phyloP scores from a whole-genome alignment of 805 yeast species.

The Myxozyma monticola region DNA sequence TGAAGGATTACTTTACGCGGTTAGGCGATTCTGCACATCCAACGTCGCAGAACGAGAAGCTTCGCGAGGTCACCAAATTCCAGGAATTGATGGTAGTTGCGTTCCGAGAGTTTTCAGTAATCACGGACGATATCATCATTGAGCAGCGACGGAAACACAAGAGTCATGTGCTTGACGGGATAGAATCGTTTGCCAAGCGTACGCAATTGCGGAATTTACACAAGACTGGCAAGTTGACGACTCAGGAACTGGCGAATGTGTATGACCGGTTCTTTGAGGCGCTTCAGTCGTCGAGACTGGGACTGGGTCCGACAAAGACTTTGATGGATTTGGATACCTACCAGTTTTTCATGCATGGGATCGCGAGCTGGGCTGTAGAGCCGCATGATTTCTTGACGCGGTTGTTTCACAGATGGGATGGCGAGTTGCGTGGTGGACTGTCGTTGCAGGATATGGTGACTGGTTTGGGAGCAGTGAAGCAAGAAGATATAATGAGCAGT shows the following conservation, averaged over 20 bases:
- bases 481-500: slow-evolving; percentile 72
- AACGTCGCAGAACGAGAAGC: slow-evolving; percentile 60
- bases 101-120: slow-evolving; percentile 80
- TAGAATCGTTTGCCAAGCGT: slow-evolving; percentile 86
- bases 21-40: slow-evolving; percentile 76
- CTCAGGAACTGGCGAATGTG: slow-evolving; percentile 62
- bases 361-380: slow-evolving; percentile 69
- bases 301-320: slow-evolving; percentile 48
- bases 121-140: slow-evolving; percentile 71
- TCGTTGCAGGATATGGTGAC: slow-evolving; percentile 66
- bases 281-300: slow-evolving; percentile 60
- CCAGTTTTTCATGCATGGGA: slow-evolving; percentile 68
- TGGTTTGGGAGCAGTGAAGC: slow-evolving; percentile 70
- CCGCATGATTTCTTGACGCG: slow-evolving; percentile 55
- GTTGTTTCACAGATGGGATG: slow-evolving; percentile 71
- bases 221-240: slow-evolving; percentile 60
- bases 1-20: slow-evolving; percentile 76
- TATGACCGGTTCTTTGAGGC: slow-evolving; percentile 84
- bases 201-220: slow-evolving; percentile 88
- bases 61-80: slow-evolving; percentile 72
- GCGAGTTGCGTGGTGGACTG: slow-evolving; percentile 51
- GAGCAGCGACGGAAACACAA: slow-evolving; percentile 70
- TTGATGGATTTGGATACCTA: slow-evolving; percentile 75
- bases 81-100: slow-evolving; percentile 90
- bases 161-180: slow-evolving; percentile 76